Percentiles rank a stretch among this genome's conserved stretches.
Evolutionary conservation across 495 filamentous ascomycete genomes (phyloP).

Genomic region (Glarea lozoyensis): DNA sequence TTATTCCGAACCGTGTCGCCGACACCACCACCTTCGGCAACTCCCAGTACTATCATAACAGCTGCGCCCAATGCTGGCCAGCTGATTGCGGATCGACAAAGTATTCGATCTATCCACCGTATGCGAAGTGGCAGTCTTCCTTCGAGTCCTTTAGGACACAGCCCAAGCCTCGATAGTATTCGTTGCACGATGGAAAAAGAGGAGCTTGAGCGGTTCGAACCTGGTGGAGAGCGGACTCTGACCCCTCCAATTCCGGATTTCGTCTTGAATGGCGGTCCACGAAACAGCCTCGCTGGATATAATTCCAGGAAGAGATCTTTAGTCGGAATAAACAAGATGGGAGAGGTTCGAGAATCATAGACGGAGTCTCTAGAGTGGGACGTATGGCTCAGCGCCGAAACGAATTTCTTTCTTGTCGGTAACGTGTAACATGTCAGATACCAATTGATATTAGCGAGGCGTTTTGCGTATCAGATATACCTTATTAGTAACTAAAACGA

Average conservation of each 20-base stretch:
- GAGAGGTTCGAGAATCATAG: constrained; percentile 6
- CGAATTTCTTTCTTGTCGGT: constrained; percentile 17
- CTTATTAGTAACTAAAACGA: constrained; percentile 14
- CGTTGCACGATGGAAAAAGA: constrained; percentile 19
- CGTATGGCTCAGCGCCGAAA: constrained; percentile 16
- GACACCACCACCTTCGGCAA: constrained; percentile 55
- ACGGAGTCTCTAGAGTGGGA: constrained; percentile 8
- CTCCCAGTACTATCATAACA: constrained; percentile 59
- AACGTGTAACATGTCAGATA: constrained; percentile 17
- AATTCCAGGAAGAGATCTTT: constrained; percentile 15
- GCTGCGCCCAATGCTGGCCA: constrained; percentile 64
- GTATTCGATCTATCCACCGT: constrained; percentile 45
- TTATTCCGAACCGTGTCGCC: constrained; percentile 73
- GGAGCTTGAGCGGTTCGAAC: constrained; percentile 21
- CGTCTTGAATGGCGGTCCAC: constrained; percentile 39
- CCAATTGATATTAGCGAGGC: constrained; percentile 21
- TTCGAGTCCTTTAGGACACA: constrained; percentile 39
- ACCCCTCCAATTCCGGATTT: constrained; percentile 52
- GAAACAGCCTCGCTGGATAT: constrained; percentile 33
- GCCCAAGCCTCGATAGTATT: constrained; percentile 40
- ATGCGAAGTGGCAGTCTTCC: constrained; percentile 61
- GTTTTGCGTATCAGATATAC: constrained; percentile 17
- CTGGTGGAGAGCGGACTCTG: constrained; percentile 31
- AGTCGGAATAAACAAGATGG: constrained; percentile 5
- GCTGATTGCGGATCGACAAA: constrained; percentile 49